These are phyloP conservation scores for Farysia itapuensis DNA, from an alignment of 1,284 basidiomycete genomes.

Conservation along the genomic window DNA sequence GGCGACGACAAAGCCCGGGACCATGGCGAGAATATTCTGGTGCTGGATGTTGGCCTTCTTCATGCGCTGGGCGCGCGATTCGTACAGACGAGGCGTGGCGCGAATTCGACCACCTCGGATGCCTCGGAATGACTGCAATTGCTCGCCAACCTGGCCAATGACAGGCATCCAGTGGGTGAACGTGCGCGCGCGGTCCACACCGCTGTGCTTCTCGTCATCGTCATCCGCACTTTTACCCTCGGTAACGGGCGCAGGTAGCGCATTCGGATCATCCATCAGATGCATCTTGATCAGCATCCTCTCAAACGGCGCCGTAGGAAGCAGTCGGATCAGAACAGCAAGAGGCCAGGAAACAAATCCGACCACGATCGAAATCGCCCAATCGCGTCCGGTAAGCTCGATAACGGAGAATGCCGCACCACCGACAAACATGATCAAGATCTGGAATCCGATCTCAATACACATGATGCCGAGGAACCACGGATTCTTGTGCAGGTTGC, in stretches of 20 bases:
- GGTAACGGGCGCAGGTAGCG: slow-evolving; percentile 66
- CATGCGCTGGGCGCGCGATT: slow-evolving; percentile 51
- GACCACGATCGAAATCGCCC: slow-evolving; percentile 87
- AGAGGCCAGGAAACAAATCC: slow-evolving; percentile 85
- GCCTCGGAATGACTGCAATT: slow-evolving; percentile 42
- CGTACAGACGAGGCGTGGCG: slow-evolving; percentile 62
- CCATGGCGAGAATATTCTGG: slow-evolving; percentile 73
- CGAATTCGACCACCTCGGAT: slow-evolving; percentile 72
- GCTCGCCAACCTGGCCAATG: slow-evolving; percentile 63
- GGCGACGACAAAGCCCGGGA: slow-evolving; percentile 52
- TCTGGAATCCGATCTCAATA: slow-evolving; percentile 81
- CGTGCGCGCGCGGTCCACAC: slow-evolving; percentile 61
- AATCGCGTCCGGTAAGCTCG: slow-evolving; percentile 74
- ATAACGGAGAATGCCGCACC: slow-evolving; percentile 90
- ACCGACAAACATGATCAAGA: slow-evolving; percentile 87
- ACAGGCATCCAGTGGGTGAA: slow-evolving; percentile 71
- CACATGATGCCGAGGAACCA: slow-evolving; percentile 86
- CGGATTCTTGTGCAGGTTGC: slow-evolving; percentile 75
- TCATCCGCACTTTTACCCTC: too few species aligned
- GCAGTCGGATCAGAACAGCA: slow-evolving; percentile 75
- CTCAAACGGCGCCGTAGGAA: slow-evolving; percentile 82
- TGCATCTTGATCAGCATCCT: slow-evolving; percentile 69
- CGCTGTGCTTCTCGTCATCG: slow-evolving; percentile 61
- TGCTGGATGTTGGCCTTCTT: slow-evolving; percentile 59
- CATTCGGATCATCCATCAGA: slow-evolving; percentile 71